Percentiles rank a stretch among this genome's conserved stretches.
phyloP scores from a whole-genome alignment of 1,284 basidiomycete genomes.

The Ustilago shanxiensis region DNA sequence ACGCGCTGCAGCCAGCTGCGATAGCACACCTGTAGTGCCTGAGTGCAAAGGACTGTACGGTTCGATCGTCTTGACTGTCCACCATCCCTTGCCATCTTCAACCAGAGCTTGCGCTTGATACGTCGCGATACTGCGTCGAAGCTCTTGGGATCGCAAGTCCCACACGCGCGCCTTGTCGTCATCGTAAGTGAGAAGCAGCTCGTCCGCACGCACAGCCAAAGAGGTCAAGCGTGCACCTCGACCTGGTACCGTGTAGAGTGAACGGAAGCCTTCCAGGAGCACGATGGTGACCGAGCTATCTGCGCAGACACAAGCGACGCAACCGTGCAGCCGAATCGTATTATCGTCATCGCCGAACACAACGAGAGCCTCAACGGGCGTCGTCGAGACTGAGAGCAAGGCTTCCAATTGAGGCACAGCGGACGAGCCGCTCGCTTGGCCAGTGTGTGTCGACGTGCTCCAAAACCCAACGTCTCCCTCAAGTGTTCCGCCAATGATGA shows the following conservation, averaged over 20 bases:
- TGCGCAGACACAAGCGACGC: conserved; percentile 79
- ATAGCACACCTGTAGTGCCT: conserved; percentile 55
- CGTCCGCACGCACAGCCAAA: conserved; percentile 78
- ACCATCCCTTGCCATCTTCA: conserved; percentile 70
- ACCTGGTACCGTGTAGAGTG: conserved; percentile 83
- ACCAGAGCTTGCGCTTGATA: conserved; percentile 84
- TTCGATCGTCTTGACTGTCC: conserved; percentile 41
- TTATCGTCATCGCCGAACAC: conserved; percentile 74
- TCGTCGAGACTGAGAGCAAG: conserved; percentile 79
- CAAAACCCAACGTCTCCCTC: conserved; percentile 60
- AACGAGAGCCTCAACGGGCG: conserved; percentile 76
- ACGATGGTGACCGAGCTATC: conserved; percentile 87
- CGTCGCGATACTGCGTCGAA: conserved; percentile 83
- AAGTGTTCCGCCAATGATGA: conserved; percentile 53
- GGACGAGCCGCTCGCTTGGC: neutral
- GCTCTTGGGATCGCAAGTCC: conserved; percentile 86
- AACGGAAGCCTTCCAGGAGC: conserved; percentile 77
- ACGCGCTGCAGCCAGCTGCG: conserved; percentile 46
- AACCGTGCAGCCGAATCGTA: conserved; percentile 77
- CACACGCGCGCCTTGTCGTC: conserved; percentile 85
- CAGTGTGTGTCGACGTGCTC: conserved; percentile 64
- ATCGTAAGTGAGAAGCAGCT: conserved; percentile 82
- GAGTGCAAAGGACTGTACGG: conserved; percentile 35
- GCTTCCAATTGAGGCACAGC: conserved; percentile 75
- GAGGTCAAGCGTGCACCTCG: conserved; percentile 74